phyloP scores from a whole-genome alignment of 2,329 filamentous ascomycete species.

The Xylaria sp. region DNA sequence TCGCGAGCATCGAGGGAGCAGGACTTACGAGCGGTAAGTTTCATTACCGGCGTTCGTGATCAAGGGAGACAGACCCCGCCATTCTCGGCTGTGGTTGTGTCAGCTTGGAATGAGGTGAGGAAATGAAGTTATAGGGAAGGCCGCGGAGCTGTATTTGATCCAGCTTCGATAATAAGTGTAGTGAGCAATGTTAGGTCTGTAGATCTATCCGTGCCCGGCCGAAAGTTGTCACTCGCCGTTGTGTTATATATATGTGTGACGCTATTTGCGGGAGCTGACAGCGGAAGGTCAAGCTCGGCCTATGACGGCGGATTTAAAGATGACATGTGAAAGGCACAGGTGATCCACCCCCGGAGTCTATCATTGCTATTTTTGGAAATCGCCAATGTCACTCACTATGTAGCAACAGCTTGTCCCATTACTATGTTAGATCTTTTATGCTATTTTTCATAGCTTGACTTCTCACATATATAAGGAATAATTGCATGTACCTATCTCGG shows the following conservation, averaged over 20 bases:
- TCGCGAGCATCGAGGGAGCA: constrained; percentile 16
- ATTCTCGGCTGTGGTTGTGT: constrained; percentile 1
- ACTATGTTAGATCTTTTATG: too few species aligned
- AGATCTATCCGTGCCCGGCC: not conserved
- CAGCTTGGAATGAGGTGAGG: not conserved
- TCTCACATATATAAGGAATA: too few species aligned
- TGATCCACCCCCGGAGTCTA: constrained; percentile 15
- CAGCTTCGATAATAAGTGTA: too few species aligned
- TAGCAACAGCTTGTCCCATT: not conserved
- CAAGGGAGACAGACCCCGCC: constrained; percentile 15
- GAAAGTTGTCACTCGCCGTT: not conserved
- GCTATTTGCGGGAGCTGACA: not conserved
- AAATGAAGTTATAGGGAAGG: too few species aligned
- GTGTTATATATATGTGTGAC: too few species aligned
- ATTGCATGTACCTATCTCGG: too few species aligned
- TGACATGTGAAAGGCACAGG: constrained; percentile 23
- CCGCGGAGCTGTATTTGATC: too few species aligned
- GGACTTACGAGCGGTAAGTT: not conserved
- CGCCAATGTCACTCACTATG: too few species aligned
- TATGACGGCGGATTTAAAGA: constrained; percentile 5
- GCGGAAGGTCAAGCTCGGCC: constrained; percentile 9
- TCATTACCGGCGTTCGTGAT: not conserved
- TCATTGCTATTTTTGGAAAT: too few species aligned
- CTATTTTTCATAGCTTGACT: too few species aligned
- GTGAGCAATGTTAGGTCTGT: not conserved